Percentiles rank a stretch among this genome's conserved stretches.
phyloP scores from a whole-genome alignment of 352 stramenopile species.

The Phytophthora vignae region DNA sequence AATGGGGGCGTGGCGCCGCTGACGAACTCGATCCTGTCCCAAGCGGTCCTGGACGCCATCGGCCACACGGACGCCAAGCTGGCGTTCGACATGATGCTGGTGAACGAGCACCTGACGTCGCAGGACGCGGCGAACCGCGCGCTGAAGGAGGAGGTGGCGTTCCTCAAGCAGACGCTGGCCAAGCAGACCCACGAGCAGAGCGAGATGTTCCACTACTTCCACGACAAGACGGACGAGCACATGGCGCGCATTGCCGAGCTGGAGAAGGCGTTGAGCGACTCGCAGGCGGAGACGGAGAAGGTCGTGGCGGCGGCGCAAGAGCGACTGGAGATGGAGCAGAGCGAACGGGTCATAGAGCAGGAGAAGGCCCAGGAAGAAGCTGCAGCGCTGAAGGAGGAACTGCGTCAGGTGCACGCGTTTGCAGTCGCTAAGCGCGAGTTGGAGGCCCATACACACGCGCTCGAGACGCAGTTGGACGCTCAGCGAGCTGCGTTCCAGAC shows the following conservation, averaged over 20 bases:
- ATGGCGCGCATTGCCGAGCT: slow-evolving; percentile 68
- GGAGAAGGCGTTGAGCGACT: slow-evolving; percentile 45
- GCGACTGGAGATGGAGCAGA: slow-evolving; percentile 23
- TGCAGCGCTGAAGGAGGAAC: slow-evolving; percentile 39
- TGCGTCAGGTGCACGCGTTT: slow-evolving; percentile 65
- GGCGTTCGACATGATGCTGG: slow-evolving; percentile 72
- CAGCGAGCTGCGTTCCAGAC: slow-evolving; percentile 38
- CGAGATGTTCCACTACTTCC: slow-evolving; percentile 91
- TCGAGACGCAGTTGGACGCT: slow-evolving; percentile 50
- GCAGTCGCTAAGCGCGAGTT: slow-evolving; percentile 59
- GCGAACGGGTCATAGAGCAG: slow-evolving; percentile 26
- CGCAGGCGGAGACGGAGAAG: slow-evolving; percentile 21
- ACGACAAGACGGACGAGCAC: slow-evolving; percentile 85
- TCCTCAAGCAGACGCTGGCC: slow-evolving; percentile 54
- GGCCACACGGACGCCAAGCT: slow-evolving; percentile 60
- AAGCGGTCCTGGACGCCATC: slow-evolving; percentile 54
- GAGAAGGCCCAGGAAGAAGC: slow-evolving; percentile 28
- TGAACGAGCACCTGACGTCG: slow-evolving; percentile 58
- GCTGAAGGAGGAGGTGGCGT: slow-evolving; percentile 53
- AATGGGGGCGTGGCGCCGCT: slow-evolving; percentile 6
- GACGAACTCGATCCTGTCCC: slow-evolving; percentile 51
- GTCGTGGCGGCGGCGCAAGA: slow-evolving; percentile 4
- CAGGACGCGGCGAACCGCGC: slow-evolving; percentile 46
- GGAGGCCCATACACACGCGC: slow-evolving; percentile 38
- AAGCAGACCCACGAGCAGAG: slow-evolving; percentile 64